Conservation (phyloP, 176 grass and related monocot species). For the Musa beccarii region DNA sequence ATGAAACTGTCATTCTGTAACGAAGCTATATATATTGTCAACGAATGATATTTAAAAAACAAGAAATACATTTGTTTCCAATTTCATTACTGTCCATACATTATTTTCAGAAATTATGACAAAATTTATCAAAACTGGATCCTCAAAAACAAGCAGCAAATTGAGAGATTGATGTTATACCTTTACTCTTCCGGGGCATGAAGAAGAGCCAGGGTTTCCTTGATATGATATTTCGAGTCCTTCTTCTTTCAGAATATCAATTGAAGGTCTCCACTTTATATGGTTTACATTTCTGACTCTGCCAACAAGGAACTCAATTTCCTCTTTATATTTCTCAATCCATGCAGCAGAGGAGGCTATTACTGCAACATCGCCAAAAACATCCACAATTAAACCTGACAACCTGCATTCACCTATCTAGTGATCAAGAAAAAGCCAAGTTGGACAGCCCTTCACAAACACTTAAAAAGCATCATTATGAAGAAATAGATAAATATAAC, state of each 20-base stretch:
- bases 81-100: background rate
- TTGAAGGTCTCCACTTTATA: constrained; percentile 86
- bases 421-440: background rate
- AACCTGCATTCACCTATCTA: constrained; percentile 43
- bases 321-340: constrained; percentile 91
- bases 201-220: constrained; percentile 28
- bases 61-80: background rate
- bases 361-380: constrained; percentile 75
- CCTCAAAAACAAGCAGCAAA: constrained; percentile 6
- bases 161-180: constrained; percentile 26
- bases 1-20: too few species aligned
- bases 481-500: too few species aligned
- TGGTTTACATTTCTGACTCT: constrained; percentile 55
- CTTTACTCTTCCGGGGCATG: constrained; percentile 51
- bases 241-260: constrained; percentile 94
- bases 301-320: constrained; percentile 73
- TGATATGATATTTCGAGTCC: constrained; percentile 58
- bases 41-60: background rate
- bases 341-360: constrained; percentile 97
- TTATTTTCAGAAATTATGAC: background rate
- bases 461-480: too few species aligned
- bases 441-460: too few species aligned
- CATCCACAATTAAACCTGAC: constrained; percentile 90
- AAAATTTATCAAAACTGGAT: background rate
- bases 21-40: background rate